Evolutionary conservation across 306 rosid genomes (phyloP).

Genomic region (Gastrolobium bilobum): DNA sequence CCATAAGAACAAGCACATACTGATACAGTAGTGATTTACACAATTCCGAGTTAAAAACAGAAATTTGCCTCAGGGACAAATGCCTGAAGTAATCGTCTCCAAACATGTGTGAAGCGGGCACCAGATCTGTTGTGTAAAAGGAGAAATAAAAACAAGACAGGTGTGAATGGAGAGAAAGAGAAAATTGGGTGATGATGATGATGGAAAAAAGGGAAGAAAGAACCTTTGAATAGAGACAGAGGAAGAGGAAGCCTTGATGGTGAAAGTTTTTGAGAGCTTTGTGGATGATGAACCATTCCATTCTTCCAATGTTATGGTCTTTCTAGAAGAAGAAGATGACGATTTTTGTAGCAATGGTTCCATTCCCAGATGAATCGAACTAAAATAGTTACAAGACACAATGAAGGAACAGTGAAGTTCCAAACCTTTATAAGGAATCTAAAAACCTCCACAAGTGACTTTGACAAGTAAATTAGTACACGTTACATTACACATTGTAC

Average conservation of each 20-base stretch:
- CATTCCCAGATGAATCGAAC: slow-evolving; percentile 49
- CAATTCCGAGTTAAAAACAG: slow-evolving; percentile 21
- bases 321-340: slow-evolving; percentile 38
- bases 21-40: not conserved
- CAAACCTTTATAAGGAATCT: not conserved
- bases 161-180: not conserved
- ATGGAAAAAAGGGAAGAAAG: not conserved
- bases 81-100: slow-evolving; percentile 84
- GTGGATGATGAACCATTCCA: slow-evolving; percentile 86
- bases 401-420: not conserved
- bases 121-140: slow-evolving; percentile 66
- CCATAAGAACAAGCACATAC: slow-evolving; percentile 24
- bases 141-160: too few relatives aligned
- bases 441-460: too few relatives aligned
- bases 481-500: too few relatives aligned
- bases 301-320: slow-evolving; percentile 69
- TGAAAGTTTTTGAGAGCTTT: slow-evolving; percentile 86
- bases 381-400: too few relatives aligned
- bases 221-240: slow-evolving; percentile 71
- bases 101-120: slow-evolving; percentile 70
- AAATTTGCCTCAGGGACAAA: slow-evolving; percentile 92
- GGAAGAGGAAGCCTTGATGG: slow-evolving; percentile 73
- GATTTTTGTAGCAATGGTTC: slow-evolving; percentile 48
- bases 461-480: too few relatives aligned
- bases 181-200: not conserved